phyloP scores from a whole-genome alignment of 495 filamentous ascomycete species.

The Talaromyces ruber region DNA sequence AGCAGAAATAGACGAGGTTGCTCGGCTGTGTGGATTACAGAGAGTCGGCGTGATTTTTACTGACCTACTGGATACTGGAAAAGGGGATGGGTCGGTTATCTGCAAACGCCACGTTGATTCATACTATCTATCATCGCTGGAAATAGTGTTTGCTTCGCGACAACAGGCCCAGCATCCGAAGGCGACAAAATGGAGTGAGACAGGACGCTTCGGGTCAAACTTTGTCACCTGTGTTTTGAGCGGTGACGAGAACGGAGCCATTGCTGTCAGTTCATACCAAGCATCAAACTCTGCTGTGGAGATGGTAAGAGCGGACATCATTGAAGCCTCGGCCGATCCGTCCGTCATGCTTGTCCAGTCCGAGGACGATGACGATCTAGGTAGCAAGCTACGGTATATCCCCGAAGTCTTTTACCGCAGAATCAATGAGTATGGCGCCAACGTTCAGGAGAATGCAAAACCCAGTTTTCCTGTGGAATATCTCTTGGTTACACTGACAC shows the following conservation, averaged over 20 bases:
- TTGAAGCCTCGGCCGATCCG: slow-evolving; percentile 91
- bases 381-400: slow-evolving; percentile 77
- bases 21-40: slow-evolving; percentile 75
- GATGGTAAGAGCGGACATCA: slow-evolving; percentile 92
- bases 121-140: slow-evolving; percentile 86
- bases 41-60: slow-evolving; percentile 95
- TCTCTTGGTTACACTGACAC: slow-evolving; percentile 88
- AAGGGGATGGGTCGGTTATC: slow-evolving; percentile 70
- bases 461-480: slow-evolving; percentile 96
- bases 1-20: slow-evolving; percentile 70
- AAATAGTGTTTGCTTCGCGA: slow-evolving; percentile 81
- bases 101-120: slow-evolving; percentile 97
- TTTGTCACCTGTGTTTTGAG: slow-evolving; percentile 95
- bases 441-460: slow-evolving; percentile 94
- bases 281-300: slow-evolving; percentile 91
- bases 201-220: slow-evolving; percentile 87
- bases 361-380: slow-evolving; percentile 69
- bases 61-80: slow-evolving; percentile 77
- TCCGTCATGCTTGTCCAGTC: slow-evolving; percentile 88
- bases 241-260: slow-evolving; percentile 82
- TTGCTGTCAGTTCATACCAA: slow-evolving; percentile 86
- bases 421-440: slow-evolving; percentile 94
- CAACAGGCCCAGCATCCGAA: slow-evolving; percentile 84
- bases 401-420: slow-evolving; percentile 95
- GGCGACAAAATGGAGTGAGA: slow-evolving; percentile 93